Evolutionary conservation across 1,284 basidiomycete species (phyloP).

Genomic region (Apiotrichum brassicae): DNA sequence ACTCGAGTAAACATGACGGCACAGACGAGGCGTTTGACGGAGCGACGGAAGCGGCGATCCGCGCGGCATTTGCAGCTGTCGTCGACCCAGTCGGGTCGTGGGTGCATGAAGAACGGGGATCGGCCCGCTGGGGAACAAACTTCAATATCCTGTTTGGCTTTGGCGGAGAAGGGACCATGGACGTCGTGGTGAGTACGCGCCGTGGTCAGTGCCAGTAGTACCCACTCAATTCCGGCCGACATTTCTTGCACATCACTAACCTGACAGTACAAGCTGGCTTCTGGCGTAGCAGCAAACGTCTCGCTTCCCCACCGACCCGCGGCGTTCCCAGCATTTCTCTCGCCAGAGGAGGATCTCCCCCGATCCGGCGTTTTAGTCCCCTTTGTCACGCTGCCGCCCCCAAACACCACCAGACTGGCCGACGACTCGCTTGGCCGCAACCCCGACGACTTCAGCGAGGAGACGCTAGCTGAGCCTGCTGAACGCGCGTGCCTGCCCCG

Average conservation of each 20-base stretch:
- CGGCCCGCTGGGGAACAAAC: background rate
- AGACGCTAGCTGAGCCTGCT: background rate
- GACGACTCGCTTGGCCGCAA: background rate
- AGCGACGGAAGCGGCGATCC: background rate
- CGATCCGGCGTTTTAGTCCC: conserved; percentile 29
- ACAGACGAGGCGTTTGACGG: no score
- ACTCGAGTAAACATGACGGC: no score
- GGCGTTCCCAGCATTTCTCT: conserved; percentile 39
- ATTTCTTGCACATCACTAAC: no score
- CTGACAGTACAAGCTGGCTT: background rate
- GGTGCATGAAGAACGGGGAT: background rate
- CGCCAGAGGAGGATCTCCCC: conserved; percentile 24
- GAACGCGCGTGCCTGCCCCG: conserved; percentile 27
- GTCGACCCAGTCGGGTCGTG: conserved; percentile 1
- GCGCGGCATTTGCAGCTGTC: conserved; percentile 1
- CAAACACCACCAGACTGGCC: background rate
- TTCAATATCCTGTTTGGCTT: background rate
- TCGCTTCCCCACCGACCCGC: conserved; percentile 44
- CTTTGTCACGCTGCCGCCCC: conserved; percentile 20
- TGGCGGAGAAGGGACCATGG: background rate
- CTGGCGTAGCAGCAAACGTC: conserved; percentile 20
- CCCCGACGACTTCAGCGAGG: no score
- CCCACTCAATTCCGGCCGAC: no score
- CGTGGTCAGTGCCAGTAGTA: background rate
- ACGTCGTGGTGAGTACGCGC: background rate